These are phyloP conservation scores for Podila epicladia DNA, from an alignment of 192 early-diverging fungal genomes.

Conservation along the genomic window DNA sequence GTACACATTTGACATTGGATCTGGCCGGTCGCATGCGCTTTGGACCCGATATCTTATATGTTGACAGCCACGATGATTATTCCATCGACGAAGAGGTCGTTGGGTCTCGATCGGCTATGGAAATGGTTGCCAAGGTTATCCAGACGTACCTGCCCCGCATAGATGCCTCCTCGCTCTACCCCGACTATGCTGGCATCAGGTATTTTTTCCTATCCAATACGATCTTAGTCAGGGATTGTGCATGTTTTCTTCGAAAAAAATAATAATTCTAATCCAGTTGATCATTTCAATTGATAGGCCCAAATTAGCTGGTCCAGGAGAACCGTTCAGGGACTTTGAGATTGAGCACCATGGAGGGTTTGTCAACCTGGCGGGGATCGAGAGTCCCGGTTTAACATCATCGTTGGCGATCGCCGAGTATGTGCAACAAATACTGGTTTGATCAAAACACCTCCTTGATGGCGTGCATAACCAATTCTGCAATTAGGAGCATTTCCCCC, in stretches of 20 bases:
- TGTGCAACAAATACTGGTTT: constrained; percentile 50
- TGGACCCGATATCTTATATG: constrained; percentile 80
- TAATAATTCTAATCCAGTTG: neutral
- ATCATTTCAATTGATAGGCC: constrained; percentile 59
- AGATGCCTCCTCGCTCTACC: constrained; percentile 62
- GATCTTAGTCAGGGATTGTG: no score
- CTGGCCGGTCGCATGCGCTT: constrained; percentile 79
- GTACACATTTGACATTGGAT: constrained; percentile 85
- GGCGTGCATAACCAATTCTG: no score
- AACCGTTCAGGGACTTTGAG: constrained; percentile 80
- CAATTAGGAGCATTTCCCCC: no score
- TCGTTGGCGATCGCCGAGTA: constrained; percentile 83
- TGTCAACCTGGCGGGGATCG: constrained; percentile 84
- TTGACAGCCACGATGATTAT: constrained; percentile 68
- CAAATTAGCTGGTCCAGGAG: constrained; percentile 79
- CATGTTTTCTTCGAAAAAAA: neutral
- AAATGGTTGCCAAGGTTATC: constrained; percentile 64
- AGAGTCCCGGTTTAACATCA: constrained; percentile 87
- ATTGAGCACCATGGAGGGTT: constrained; percentile 74
- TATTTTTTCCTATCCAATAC: constrained; percentile 12
- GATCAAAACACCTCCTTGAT: neutral
- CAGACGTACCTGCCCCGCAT: constrained; percentile 70
- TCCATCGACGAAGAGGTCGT: constrained; percentile 51
- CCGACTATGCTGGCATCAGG: constrained; percentile 84
- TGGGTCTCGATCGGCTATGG: constrained; percentile 26